Conservation (phyloP, 2,329 filamentous ascomycete species). For the Fragosphaeria purpurea region DNA sequence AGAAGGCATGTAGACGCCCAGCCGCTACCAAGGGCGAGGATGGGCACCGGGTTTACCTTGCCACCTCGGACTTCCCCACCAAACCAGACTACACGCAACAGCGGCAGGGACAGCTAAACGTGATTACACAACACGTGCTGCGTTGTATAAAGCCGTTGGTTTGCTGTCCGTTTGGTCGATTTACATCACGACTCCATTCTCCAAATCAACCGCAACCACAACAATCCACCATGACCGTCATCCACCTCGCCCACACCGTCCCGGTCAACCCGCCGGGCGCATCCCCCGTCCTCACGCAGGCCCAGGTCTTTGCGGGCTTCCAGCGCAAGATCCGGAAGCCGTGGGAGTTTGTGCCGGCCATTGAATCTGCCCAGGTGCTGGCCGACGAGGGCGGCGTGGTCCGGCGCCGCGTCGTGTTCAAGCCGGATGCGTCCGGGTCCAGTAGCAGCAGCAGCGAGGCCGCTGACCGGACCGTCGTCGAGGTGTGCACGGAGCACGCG, state of each 20-base stretch:
- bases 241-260: slow-evolving; percentile 19
- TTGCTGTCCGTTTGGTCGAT: no score
- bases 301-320: slow-evolving; percentile 24
- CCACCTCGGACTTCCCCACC: no score
- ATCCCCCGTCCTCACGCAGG: slow-evolving; percentile 16
- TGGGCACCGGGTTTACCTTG: no score
- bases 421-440: background rate
- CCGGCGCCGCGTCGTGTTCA: slow-evolving; percentile 10
- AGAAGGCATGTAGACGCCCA: no score
- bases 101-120: no score
- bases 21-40: no score
- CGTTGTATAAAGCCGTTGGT: no score
- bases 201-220: background rate
- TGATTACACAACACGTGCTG: no score
- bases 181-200: no score
- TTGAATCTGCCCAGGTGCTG: slow-evolving; percentile 19
- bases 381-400: slow-evolving; percentile 15
- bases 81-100: no score
- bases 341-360: slow-evolving; percentile 24
- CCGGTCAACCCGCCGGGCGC: slow-evolving; percentile 23
- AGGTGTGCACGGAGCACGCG: slow-evolving; percentile 21
- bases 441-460: background rate
- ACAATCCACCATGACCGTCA: slow-evolving; percentile 20
- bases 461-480: slow-evolving; percentile 11
- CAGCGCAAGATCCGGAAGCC: slow-evolving; percentile 24